Base-by-base conservation (phyloP, 2,329 filamentous ascomycete genomes). In the Nemania sp. region DNA sequence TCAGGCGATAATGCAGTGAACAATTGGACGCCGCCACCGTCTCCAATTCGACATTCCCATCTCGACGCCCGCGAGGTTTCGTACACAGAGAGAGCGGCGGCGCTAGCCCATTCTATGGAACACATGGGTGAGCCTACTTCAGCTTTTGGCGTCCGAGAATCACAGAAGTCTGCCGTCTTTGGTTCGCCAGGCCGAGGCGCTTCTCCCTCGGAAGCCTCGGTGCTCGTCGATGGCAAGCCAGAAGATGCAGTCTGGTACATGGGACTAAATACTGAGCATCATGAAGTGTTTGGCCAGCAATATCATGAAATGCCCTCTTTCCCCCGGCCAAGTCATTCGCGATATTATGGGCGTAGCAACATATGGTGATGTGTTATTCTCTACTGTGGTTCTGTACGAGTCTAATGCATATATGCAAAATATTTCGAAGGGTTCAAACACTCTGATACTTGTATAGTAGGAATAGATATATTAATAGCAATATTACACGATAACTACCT, bases 51-150 rank as follows among this genome's bases (percentile, higher is more conserved):
- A 46, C 45, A 52, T 25, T 57, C 55, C 11, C 47, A 57, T 21
- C 48, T 57, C n/a, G 47, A 57, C 20, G 18, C 20, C 21, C 48
- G 47, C 40, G 40, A 52, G 32, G 45, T 57, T 1, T 52, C 55
- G 10, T 57, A 53, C 20, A 52, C 40, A 20, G 55, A 58, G 42
- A 32, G 55, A 52, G 55, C 48, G n/a, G 55, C 48, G 2, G 42
- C 42, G 3, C n/a, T 58, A 29, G 55, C 55, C 21, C 55, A 42
- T 34, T 58, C 55, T 4, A 58, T 58, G 55, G 48, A 53, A 51
- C 32, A n/a, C 10, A 47, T 45, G 48, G 13, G 20, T 9, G 32
- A 47, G 3, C 40, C 55, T 47, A 3, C n/a, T 32, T 47, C 55
- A 15, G n/a, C 40, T 1, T 32, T 32, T 5, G 37, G 11, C n/a